Conservation (phyloP, 495 filamentous ascomycete species). For the Penicillium waksmanii region DNA sequence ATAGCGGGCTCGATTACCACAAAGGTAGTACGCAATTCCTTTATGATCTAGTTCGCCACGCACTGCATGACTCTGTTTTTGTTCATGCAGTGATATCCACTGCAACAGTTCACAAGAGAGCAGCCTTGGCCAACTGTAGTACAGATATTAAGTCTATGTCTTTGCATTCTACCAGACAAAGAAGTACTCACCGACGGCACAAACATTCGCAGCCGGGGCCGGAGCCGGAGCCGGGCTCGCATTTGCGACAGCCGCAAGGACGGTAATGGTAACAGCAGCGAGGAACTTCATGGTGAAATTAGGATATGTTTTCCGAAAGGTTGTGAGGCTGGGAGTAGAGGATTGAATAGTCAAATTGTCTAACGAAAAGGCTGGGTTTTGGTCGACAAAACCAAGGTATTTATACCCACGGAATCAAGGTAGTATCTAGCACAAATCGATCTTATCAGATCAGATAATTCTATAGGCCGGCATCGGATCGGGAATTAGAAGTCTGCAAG, state of each 20-base stretch:
- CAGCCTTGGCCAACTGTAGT: slow-evolving; percentile 1
- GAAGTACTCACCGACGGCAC: background rate
- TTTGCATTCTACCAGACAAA: background rate
- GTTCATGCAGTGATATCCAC: slow-evolving; percentile 6
- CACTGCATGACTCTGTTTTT: background rate
- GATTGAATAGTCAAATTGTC: background rate
- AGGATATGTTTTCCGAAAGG: background rate
- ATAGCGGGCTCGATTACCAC: too few species aligned
- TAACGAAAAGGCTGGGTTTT: background rate
- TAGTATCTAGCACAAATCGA: background rate
- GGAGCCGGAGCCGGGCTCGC: background rate
- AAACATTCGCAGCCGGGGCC: background rate
- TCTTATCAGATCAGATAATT: slow-evolving; percentile 6
- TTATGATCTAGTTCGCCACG: background rate
- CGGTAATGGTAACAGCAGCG: background rate
- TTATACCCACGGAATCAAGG: background rate
- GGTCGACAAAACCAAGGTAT: background rate
- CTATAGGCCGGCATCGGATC: slow-evolving; percentile 1
- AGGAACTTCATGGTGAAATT: background rate
- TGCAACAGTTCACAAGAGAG: slow-evolving; percentile 4
- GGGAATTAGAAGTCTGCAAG: background rate
- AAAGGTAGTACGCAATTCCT: too few species aligned
- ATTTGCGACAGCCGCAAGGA: background rate
- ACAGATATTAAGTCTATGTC: too few species aligned
- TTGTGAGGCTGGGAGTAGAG: background rate